Evolutionary conservation across 306 rosid genomes (phyloP), one percentile per base, ranked within the genome.

Genomic region (Erythrophleum fordii): DNA sequence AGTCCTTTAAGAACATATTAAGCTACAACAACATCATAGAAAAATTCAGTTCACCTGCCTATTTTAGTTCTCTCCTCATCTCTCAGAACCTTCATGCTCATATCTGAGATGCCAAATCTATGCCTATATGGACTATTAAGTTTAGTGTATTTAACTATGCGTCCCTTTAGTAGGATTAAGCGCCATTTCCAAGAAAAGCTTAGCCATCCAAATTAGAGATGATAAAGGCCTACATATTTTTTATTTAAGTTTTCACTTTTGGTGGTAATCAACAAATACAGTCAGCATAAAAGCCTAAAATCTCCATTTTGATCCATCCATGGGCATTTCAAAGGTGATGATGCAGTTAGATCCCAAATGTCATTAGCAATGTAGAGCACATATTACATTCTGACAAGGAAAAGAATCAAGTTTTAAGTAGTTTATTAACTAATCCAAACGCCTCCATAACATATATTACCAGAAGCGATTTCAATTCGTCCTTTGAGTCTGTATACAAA

Each of bases 401-500:
- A 67, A 34, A n/a, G 46, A 44, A 53, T 64, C 34, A 69, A 76
- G 35, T 52, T 73, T 77, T 80, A 72, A 42, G 29, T 61, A 69
- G 37, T 53, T 29, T 20, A 69, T 31, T 22, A 44, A 20, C 44
- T 29, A 75, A 60, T 42, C 31, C 39, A 20, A 31, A 26, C 51
- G 8, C 28, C 64, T 17, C 48, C 14, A 53, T 61, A 52, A 34
- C 65, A 64, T n/a, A 52, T 56, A 66, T 82, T 81, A 95, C 99
- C 97, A 89, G 77, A 84, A 93, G 93, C 64, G 82, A 79, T 82
- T 89, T 86, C 62, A 81, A 83, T 77, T 93, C 99, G 20, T 90
- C 92, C 81, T 82, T 79, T 7, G 93, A 90, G 82, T 92, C 97
- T 69, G 91, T 85, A 56, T 86, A 90, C 58, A 95, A 90, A 25